A percentile compares a stretch with the other conserved stretches of the same genome.
These are phyloP conservation scores for Fusarium hainanense DNA, from an alignment of 2,329 filamentous ascomycete genomes.

Conservation along the genomic window DNA sequence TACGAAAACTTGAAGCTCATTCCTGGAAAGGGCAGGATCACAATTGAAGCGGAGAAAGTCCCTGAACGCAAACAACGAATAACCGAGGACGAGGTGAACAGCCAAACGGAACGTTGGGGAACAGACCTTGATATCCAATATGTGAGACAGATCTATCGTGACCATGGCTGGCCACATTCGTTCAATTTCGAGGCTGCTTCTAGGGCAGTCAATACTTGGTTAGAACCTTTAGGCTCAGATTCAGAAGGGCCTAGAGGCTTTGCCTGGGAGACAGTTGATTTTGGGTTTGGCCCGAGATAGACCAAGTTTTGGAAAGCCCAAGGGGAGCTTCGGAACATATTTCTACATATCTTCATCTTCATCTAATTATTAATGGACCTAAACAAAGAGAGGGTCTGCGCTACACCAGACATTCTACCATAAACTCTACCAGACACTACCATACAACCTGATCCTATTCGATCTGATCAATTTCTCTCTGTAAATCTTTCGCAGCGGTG, in stretches of 20 bases:
- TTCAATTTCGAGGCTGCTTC: neutral
- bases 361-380: too few relatives aligned
- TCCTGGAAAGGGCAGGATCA: neutral
- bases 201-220: neutral
- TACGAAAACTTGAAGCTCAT: neutral
- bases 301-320: neutral
- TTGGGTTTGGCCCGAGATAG: neutral
- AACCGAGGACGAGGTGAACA: neutral
- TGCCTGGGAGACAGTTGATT: neutral
- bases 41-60: neutral
- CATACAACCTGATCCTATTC: too few relatives aligned
- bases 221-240: neutral
- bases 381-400: too few relatives aligned
- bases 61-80: neutral
- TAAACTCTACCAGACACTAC: too few relatives aligned
- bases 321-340: neutral
- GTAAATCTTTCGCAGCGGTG: too few relatives aligned
- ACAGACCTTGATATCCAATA: slow-evolving; percentile 9
- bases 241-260: neutral
- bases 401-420: too few relatives aligned
- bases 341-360: too few relatives aligned
- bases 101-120: neutral
- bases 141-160: slow-evolving; percentile 14
- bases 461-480: too few relatives aligned
- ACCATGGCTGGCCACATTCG: slow-evolving; percentile 1